Conservation (phyloP, 169 alveolate species). For the Eimeria praecox region DNA sequence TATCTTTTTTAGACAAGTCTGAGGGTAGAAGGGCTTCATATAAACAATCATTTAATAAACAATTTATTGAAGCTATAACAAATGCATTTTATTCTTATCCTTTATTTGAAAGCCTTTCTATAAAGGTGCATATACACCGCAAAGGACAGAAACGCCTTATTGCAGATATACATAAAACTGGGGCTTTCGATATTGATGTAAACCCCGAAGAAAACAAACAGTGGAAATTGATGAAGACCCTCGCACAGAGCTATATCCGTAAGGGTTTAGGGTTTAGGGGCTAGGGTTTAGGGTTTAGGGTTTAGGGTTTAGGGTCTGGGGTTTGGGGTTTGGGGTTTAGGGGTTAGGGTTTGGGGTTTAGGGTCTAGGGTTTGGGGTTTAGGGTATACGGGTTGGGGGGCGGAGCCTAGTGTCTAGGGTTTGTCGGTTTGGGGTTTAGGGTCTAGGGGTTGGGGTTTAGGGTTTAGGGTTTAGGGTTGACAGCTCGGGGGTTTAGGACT, state of each 20-base stretch:
- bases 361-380: background rate
- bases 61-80: background rate
- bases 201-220: background rate
- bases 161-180: background rate
- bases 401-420: background rate
- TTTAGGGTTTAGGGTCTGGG: constrained; percentile 16
- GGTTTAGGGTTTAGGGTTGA: background rate
- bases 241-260: constrained; percentile 7
- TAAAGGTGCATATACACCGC: background rate
- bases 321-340: background rate
- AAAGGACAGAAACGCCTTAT: background rate
- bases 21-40: too few relatives aligned
- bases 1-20: background rate
- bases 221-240: background rate
- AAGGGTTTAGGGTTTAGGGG: background rate
- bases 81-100: constrained; percentile 37
- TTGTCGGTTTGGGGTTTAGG: too few relatives aligned
- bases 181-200: constrained; percentile 9
- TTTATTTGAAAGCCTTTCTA: background rate
- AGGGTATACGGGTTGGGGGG: background rate
- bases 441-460: background rate
- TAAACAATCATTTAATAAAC: too few relatives aligned
- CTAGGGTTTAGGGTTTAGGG: constrained; percentile 46
- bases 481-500: background rate
- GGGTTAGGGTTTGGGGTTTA: background rate